A percentile compares a stretch with the other conserved stretches of the same genome.
Conservation (phyloP, 2,329 filamentous ascomycete genomes). For the Chaetomium olivaceum region DNA sequence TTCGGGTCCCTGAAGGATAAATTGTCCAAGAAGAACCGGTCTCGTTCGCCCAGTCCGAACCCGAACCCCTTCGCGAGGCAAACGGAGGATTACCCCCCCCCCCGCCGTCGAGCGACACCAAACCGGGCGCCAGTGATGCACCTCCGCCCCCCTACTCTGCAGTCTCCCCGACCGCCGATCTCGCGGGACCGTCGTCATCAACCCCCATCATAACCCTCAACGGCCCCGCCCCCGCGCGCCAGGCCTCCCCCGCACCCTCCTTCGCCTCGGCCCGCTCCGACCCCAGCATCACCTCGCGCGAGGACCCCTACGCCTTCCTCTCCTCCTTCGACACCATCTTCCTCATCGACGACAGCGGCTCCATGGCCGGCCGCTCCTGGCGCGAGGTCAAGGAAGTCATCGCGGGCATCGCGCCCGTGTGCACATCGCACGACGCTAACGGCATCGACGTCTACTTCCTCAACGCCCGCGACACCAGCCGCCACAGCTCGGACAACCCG, state of each 20-base stretch:
- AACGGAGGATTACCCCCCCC: conserved; percentile 16
- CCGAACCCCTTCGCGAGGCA: background rate
- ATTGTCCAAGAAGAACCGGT: conserved; percentile 35
- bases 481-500: conserved; percentile 38
- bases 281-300: conserved; percentile 44
- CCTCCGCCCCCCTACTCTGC: conserved; percentile 29
- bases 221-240: conserved; percentile 14
- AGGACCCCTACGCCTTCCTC: conserved; percentile 77
- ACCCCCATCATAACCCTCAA: conserved; percentile 25
- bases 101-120: background rate
- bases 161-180: conserved; percentile 1
- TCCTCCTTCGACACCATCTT: conserved; percentile 82
- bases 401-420: conserved; percentile 74
- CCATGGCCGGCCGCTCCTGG: conserved; percentile 81
- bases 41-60: conserved; percentile 22
- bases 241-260: conserved; percentile 32
- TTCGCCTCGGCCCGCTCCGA: conserved; percentile 32
- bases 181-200: background rate
- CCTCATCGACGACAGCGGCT: conserved; percentile 87
- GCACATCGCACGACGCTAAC: conserved; percentile 74
- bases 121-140: background rate
- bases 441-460: conserved; percentile 92
- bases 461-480: conserved; percentile 55
- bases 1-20: conserved; percentile 41
- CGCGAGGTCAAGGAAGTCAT: conserved; percentile 70